Evolutionary conservation across 768 basidiomycete species (phyloP), one percentile per base, ranked within the genome.

Genomic region (Mycena albidolilacea): DNA sequence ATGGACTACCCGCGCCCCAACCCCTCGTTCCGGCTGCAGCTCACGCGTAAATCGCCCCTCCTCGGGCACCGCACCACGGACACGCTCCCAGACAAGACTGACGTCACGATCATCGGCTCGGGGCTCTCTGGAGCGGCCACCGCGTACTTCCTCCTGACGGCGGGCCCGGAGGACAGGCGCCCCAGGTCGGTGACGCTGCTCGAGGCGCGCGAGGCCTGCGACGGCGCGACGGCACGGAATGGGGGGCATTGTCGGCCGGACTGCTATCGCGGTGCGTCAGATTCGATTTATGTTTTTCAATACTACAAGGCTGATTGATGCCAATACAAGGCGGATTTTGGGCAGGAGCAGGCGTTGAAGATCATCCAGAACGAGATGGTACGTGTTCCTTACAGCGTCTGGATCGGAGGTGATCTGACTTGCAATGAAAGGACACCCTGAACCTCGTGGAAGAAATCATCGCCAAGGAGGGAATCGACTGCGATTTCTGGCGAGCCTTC

Each of bases 181-280:
- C 75, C 78, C 11, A 67, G 69, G 21, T 62, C 62, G 44, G 79
- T 88, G 41, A 79, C 83, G n/a, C 76, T 87, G 9, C 74, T 88
- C 15, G 87, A 88, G 77, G 87, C 87, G 17, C 69, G 87, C 21
- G 84, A 87, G 52, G 74, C 71, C 14, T 79, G 79, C 59, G 65
- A 74, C 9, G 81, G 81, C 4, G 81, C 81, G 5, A 81, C 80
- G 5, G 80, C 72, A 21, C 64, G 79, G 39, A 81, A 81, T 62
- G 80, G 78, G 80, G 80, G 10, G 23, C 80, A 81, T 70, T 78
- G 78, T 67, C 71, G 77, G 30, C 80, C 79, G 17, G 71, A 78
- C 71, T 68, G 69, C 44, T 76, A 78, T 59, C 71, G 73, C 67
- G 76, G 78, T 77, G 17, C 44, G 60, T 76, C 44, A 1, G 11